A percentile compares a stretch with the other conserved stretches of the same genome.
Evolutionary conservation across 2,329 filamentous ascomycete genomes (phyloP).

Genomic region (Aspergillus carbonarius): DNA sequence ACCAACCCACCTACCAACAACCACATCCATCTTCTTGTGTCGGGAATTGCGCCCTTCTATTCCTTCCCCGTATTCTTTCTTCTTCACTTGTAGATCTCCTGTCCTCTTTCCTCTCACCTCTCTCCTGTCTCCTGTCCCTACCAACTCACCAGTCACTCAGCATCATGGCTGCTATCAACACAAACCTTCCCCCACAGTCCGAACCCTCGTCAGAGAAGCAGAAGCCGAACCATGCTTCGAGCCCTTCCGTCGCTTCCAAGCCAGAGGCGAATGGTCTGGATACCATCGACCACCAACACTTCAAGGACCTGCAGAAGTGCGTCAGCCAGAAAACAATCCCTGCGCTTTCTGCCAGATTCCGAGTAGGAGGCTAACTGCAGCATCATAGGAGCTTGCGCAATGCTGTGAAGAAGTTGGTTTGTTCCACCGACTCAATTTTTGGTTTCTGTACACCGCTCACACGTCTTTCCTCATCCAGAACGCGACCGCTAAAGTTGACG

Average conservation of each 20-base stretch:
- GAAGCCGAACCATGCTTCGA: conserved; percentile 60
- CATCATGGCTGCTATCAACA: conserved; percentile 62
- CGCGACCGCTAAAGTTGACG: conserved; percentile 59
- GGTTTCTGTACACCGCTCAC: conserved; percentile 14
- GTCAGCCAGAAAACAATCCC: conserved; percentile 29
- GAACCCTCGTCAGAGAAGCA: conserved; percentile 68
- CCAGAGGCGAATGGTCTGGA: conserved; percentile 56
- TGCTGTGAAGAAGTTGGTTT: conserved; percentile 89
- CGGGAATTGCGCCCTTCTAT: not conserved
- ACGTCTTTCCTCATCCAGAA: conserved; percentile 42
- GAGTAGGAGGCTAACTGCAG: conserved; percentile 18
- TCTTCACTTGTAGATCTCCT: conserved; percentile 8
- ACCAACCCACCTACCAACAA: not conserved
- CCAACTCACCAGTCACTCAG: conserved; percentile 6
- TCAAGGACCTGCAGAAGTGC: conserved; percentile 90
- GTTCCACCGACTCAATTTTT: conserved; percentile 34
- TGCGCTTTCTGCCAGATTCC: not conserved
- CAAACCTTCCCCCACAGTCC: conserved; percentile 61
- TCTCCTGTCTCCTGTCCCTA: not conserved
- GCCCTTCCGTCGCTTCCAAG: conserved; percentile 30
- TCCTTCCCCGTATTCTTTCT: conserved; percentile 1
- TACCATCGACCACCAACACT: conserved; percentile 71
- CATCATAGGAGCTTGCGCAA: conserved; percentile 79
- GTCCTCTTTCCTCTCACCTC: conserved; percentile 4
- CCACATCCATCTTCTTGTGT: conserved; percentile 9